Base-by-base conservation (phyloP, 306 rosid genomes). In the Lagenaria siceraria region DNA sequence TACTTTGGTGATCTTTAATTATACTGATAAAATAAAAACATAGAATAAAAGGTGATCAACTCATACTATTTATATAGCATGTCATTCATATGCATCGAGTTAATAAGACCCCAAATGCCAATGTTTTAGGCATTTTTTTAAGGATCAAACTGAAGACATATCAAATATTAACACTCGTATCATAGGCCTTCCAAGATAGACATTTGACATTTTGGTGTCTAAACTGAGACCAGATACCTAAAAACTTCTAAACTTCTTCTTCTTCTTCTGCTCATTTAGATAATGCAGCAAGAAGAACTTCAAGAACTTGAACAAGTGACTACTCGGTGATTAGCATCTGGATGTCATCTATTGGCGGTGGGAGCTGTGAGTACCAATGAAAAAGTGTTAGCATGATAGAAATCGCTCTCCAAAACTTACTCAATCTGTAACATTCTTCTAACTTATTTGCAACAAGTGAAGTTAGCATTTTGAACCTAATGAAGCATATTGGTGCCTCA, bases 291-390 rank as follows among this genome's bases (percentile, higher is more conserved):
- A 49, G 76, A 71, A 71, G 42, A 27, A 42, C 75, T 40, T 25
- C 36, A 22, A 69, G 31, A 69, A 24, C 75, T 22, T 9, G 13
- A n/a, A 49, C 77, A 6, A 18, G 29, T 18, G 77, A 18, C 87
- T 93, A 93, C 87, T 93, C 98, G 0, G 98, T 93, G 25, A 93
- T 81, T 29, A 91, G 96, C 97, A 93, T 89, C 75, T 87, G 87
- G 51, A 90, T 51, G 75, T 93, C 97, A 64, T 80, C 82, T 76
- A 83, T 75, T 0, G 90, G 90, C 17, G 80, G 72, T 42, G 97
- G 96, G 58, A 93, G 90, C 98, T 93, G 97, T 87, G 87, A 86
- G 78, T 65, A 61, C 63, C 80, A 81, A 82, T 64, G 82, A 60
- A 14, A 40, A 56, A 77, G 38, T 56, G 10, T 73, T 11, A 51